Conservation (phyloP, 768 basidiomycete species). For the Tulasnella sp. region DNA sequence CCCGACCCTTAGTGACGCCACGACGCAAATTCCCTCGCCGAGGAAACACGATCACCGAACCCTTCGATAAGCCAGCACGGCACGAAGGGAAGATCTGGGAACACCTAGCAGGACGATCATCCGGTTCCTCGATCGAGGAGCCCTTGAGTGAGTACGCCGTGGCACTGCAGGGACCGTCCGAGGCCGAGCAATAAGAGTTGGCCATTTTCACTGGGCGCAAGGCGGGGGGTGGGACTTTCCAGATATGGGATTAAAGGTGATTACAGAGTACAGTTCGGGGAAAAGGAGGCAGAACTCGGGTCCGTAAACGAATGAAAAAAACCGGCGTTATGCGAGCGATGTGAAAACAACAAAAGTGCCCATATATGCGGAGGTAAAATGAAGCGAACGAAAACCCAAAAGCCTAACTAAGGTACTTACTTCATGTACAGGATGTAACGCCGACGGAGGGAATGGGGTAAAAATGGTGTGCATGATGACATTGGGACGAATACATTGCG, state of each 20-base stretch:
- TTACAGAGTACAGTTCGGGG: background rate
- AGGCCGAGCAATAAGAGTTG: background rate
- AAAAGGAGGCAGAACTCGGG: background rate
- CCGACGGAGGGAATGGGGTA: too few relatives aligned
- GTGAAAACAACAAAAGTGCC: background rate
- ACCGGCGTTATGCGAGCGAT: background rate
- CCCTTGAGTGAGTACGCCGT: too few relatives aligned
- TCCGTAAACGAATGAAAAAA: background rate
- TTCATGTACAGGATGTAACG: background rate
- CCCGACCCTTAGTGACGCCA: conserved; percentile 4
- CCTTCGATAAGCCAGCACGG: background rate
- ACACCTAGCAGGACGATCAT: background rate
- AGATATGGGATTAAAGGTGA: background rate
- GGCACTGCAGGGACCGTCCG: too few relatives aligned
- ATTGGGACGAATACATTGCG: background rate
- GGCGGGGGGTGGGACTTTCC: background rate
- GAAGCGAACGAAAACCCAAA: background rate
- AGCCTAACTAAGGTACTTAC: background rate
- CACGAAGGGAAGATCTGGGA: background rate
- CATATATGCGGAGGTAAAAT: background rate
- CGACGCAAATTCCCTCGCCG: background rate
- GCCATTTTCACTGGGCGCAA: background rate
- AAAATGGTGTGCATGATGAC: background rate
- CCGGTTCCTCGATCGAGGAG: background rate
- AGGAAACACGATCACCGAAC: background rate